Evolutionary conservation across 2,329 filamentous ascomycete genomes (phyloP).

Genomic region (Arthrinium puccinioides): DNA sequence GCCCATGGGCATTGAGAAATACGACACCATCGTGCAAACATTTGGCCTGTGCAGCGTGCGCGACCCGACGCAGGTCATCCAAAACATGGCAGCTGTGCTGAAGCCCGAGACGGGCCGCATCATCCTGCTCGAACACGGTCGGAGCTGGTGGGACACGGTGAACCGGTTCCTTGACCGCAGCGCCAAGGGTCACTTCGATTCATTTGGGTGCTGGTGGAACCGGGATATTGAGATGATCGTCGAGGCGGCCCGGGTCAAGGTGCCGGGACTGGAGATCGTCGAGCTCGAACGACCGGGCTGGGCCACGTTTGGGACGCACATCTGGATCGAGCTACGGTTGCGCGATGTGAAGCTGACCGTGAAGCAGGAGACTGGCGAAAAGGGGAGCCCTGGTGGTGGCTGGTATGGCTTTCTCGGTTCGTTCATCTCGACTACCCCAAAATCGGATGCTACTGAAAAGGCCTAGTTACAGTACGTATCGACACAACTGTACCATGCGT

Average conservation of each 20-base stretch:
- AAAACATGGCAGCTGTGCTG: constrained; percentile 43
- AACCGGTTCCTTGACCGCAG: constrained; percentile 49
- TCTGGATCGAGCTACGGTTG: constrained; percentile 50
- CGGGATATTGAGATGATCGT: constrained; percentile 52
- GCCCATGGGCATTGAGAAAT: constrained; percentile 33
- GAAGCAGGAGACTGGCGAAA: not conserved
- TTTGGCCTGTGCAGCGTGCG: constrained; percentile 58
- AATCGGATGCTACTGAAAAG: no score
- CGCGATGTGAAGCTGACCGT: not conserved
- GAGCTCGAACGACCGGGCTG: constrained; percentile 43
- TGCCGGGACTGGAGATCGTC: constrained; percentile 51
- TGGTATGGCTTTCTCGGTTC: constrained; percentile 3
- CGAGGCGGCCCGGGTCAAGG: constrained; percentile 34
- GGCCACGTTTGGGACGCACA: constrained; percentile 49
- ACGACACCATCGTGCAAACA: constrained; percentile 58
- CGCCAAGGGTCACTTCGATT: constrained; percentile 47
- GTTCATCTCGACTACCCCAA: no score
- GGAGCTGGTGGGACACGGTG: constrained; percentile 44
- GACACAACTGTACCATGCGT: no score
- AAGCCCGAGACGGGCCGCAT: constrained; percentile 51
- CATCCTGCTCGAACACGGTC: constrained; percentile 55
- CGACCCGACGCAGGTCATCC: constrained; percentile 46
- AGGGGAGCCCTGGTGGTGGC: not conserved
- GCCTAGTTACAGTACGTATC: no score
- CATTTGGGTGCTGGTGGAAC: constrained; percentile 65